Base-by-base conservation (phyloP, 257 asterid genomes). In the Plantago major region DNA sequence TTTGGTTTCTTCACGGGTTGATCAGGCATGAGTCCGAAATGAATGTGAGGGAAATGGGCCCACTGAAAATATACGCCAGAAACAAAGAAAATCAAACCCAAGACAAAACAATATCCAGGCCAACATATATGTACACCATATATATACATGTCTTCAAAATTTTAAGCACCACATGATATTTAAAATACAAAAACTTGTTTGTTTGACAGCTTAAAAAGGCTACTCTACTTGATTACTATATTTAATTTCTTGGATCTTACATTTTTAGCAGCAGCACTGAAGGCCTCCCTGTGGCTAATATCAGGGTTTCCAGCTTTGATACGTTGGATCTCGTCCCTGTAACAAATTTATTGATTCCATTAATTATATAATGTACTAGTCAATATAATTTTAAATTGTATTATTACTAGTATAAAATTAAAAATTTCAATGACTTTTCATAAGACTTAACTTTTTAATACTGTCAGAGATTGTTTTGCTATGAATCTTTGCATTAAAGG, bases 31-130 rank as follows among this genome's bases (percentile, higher is more conserved):
- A 92, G 95, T 63, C 98, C 98, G 80, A 92, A 92, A 79, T 92
- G 98, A 81, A 92, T 92, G 83, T 92, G 98, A 46, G 98, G 98
- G 37, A 92, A 92, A 78, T 92, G 98, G 92, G 98, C 98, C 98
- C 98, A 92, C 98, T 92, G 72, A 4, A 33, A 33, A 4, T 22
- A 22, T 22, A 22, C 33, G 47, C 73, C 76, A 66, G 13, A 73
- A 74, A 72, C 70, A 67, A 77, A 65, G 37, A 13, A 61, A 13
- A 19, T 38, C 13, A 37, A 40, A 59, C 26, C 33, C 4, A 44
- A 12, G 30, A 22, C 38, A 13, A 51, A 22, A 33, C 40, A 51
- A 51, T 2, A 51, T 19, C 10, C 26, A 22, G 26, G 26, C 0
- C 12, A 52, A 18, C 6, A 22, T 5, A 11, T 9, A 10, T 37